Conservation (phyloP, 2,329 filamentous ascomycete species). For the Diaporthe vaccinii region DNA sequence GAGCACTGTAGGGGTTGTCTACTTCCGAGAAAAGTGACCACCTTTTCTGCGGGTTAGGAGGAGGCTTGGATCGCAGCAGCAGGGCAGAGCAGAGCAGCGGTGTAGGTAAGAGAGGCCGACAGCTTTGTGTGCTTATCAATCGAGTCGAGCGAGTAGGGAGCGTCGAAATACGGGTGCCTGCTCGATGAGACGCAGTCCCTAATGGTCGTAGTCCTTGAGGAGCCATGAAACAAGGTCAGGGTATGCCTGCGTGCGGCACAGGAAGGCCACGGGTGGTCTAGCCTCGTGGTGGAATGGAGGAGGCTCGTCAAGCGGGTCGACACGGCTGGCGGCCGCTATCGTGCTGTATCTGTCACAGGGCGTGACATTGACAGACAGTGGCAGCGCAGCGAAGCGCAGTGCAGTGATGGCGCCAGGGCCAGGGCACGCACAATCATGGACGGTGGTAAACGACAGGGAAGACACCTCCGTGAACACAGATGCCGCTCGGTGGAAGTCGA, state of each 20-base stretch:
- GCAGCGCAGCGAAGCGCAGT: background rate
- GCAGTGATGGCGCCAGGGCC: background rate
- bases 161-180: constrained; percentile 25
- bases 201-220: background rate
- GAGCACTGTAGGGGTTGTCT: background rate
- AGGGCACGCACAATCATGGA: background rate
- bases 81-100: background rate
- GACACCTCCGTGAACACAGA: background rate
- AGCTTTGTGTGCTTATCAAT: constrained; percentile 16
- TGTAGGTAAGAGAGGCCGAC: constrained; percentile 7
- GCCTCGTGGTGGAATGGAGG: constrained; percentile 12
- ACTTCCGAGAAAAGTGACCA: background rate
- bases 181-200: background rate
- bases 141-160: background rate
- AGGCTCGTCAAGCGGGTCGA: constrained; percentile 17
- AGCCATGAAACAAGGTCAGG: constrained; percentile 18
- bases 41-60: background rate
- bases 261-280: constrained; percentile 12
- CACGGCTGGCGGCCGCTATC: constrained; percentile 18
- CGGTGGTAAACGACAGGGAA: background rate
- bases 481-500: background rate
- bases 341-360: background rate
- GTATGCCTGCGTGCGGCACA: constrained; percentile 19
- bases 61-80: constrained; percentile 10
- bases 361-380: background rate